Evolutionary conservation across 495 filamentous ascomycete genomes (phyloP).

Genomic region (Daldinia loculata): DNA sequence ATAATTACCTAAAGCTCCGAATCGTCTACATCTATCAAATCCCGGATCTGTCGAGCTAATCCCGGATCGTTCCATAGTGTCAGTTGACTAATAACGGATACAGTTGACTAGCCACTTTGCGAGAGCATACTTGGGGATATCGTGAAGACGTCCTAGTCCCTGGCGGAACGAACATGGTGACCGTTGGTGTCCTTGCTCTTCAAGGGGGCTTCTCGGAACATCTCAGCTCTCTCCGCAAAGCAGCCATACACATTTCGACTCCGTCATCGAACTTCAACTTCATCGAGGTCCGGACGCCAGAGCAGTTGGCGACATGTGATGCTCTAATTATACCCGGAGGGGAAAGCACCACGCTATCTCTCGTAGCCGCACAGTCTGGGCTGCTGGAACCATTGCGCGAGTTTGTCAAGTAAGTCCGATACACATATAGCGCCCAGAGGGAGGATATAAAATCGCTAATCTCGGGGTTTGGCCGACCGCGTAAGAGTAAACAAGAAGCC

Average conservation of each 20-base stretch:
- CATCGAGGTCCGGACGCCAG: conserved; percentile 79
- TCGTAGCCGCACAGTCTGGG: conserved; percentile 82
- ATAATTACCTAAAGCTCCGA: conserved; percentile 1
- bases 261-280: conserved; percentile 60
- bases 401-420: conserved; percentile 84
- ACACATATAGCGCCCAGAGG: background rate
- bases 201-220: conserved; percentile 96
- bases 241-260: conserved; percentile 54
- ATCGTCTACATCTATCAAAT: background rate
- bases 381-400: conserved; percentile 85
- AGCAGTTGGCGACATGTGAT: conserved; percentile 75
- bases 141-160: background rate
- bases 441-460: conserved; percentile 18
- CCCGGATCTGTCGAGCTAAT: conserved; percentile 4
- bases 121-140: background rate
- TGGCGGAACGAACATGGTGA: conserved; percentile 51
- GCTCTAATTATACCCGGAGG: conserved; percentile 92
- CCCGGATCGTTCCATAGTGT: background rate
- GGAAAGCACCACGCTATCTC: conserved; percentile 91
- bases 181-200: conserved; percentile 86
- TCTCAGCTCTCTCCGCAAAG: conserved; percentile 75
- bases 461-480: background rate
- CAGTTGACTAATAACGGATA: background rate
- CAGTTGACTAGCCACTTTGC: background rate
- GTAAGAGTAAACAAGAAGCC: conserved; percentile 73